phyloP scores from a whole-genome alignment of 2,329 filamentous ascomycete genomes.

The Stagonosporopsis cucurbitacearum region DNA sequence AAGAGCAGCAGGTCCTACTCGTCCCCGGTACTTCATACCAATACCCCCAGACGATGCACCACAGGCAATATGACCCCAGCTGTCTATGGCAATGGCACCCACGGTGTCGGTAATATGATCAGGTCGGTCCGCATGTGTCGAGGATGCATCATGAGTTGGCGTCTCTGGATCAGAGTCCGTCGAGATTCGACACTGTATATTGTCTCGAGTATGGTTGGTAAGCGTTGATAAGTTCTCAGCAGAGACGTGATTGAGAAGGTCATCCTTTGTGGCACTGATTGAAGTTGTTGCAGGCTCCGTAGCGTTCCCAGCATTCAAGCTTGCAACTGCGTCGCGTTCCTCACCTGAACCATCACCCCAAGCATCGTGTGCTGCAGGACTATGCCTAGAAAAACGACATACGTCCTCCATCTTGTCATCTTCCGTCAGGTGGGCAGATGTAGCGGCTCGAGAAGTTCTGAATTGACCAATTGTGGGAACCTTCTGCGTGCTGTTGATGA shows the following conservation, averaged over 20 bases:
- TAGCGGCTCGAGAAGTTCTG: constrained; percentile 8
- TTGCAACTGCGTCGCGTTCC: constrained; percentile 37
- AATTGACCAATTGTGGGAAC: constrained; percentile 43
- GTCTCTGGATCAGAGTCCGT: not conserved
- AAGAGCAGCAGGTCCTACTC: constrained; percentile 89
- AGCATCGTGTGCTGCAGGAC: constrained; percentile 18
- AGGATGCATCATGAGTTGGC: constrained; percentile 1
- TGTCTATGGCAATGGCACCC: constrained; percentile 91
- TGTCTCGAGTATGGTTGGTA: constrained; percentile 19
- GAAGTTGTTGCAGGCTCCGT: not conserved
- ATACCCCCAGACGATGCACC: constrained; percentile 97
- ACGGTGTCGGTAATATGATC: constrained; percentile 90
- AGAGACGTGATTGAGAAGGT: not conserved
- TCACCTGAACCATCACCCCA: constrained; percentile 51
- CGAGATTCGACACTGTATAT: not conserved
- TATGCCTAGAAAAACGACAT: constrained; percentile 15
- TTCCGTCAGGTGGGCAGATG: constrained; percentile 20
- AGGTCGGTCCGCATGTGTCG: constrained; percentile 28
- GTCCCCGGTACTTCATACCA: constrained; percentile 95
- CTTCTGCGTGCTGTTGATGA: constrained; percentile 53
- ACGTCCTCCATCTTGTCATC: constrained; percentile 37
- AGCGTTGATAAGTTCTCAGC: not conserved
- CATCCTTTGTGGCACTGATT: not conserved
- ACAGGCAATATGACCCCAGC: constrained; percentile 84
- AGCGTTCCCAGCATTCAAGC: constrained; percentile 32